phyloP scores from a whole-genome alignment of 2,329 filamentous ascomycete species.

The Trichoderma atrobrunneum region DNA sequence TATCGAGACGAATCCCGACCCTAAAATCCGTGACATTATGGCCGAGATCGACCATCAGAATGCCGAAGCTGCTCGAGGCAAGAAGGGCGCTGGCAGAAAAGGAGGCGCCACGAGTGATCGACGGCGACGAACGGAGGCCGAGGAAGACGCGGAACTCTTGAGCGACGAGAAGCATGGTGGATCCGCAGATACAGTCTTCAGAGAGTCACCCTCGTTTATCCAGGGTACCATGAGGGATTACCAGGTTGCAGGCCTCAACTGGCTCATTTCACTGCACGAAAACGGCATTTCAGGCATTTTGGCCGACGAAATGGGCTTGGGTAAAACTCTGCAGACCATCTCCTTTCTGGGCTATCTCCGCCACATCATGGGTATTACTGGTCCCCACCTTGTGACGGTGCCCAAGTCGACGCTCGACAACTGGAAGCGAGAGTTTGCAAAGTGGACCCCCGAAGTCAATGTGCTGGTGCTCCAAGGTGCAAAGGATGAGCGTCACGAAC shows the following conservation, averaged over 20 bases:
- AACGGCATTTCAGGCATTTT: slow-evolving; percentile 98
- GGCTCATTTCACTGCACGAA: slow-evolving; percentile 95
- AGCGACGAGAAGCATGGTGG: slow-evolving; percentile 88
- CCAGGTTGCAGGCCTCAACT: slow-evolving; percentile 92
- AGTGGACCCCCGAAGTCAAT: slow-evolving; percentile 94
- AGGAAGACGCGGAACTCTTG: slow-evolving; percentile 87
- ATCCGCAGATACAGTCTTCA: slow-evolving; percentile 83
- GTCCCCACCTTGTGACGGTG: slow-evolving; percentile 86
- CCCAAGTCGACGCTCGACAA: slow-evolving; percentile 98
- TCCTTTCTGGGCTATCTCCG: slow-evolving; percentile 93
- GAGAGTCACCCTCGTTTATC: slow-evolving; percentile 89
- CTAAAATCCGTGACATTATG: slow-evolving; percentile 91
- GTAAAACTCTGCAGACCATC: slow-evolving; percentile 97
- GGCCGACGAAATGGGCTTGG: slow-evolving; percentile 97
- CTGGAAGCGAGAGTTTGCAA: slow-evolving; percentile 92
- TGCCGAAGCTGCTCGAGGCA: slow-evolving; percentile 65
- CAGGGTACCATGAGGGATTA: slow-evolving; percentile 93
- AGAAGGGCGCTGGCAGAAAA: slow-evolving; percentile 74
- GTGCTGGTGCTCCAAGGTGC: slow-evolving; percentile 90
- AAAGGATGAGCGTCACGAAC: slow-evolving; percentile 83
- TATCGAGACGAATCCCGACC: slow-evolving; percentile 95
- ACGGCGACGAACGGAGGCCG: slow-evolving; percentile 87
- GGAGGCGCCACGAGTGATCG: slow-evolving; percentile 78
- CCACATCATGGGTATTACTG: slow-evolving; percentile 83
- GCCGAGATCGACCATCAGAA: slow-evolving; percentile 93